phyloP scores from a whole-genome alignment of 1,284 basidiomycete genomes.

The Papiliotrema laurentii region DNA sequence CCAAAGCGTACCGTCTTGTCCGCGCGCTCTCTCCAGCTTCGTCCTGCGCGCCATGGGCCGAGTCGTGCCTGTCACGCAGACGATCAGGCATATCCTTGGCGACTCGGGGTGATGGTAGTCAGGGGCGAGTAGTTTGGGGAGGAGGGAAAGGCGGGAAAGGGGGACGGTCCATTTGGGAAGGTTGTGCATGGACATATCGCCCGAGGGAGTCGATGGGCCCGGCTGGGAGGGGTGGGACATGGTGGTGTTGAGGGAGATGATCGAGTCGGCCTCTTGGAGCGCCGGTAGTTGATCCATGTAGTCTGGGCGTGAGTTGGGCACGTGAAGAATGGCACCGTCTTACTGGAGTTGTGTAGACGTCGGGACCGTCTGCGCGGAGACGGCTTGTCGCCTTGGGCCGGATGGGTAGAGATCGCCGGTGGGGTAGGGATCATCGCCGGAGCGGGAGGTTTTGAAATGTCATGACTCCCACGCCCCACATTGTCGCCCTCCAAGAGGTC shows the following conservation, averaged over 20 bases:
- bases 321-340: background rate
- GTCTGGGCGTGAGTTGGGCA: background rate
- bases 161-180: constrained; percentile 36
- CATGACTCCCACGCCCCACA: background rate
- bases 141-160: constrained; percentile 19
- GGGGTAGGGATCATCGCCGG: too few species aligned
- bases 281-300: background rate
- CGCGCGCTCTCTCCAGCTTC: constrained; percentile 17
- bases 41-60: constrained; percentile 11
- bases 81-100: too few species aligned
- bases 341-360: background rate
- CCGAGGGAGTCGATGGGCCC: constrained; percentile 6
- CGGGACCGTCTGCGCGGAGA: background rate
- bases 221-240: constrained; percentile 19
- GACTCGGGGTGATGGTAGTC: background rate
- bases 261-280: constrained; percentile 9
- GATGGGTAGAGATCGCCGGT: too few species aligned
- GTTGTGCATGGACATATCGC: constrained; percentile 16
- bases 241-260: constrained; percentile 32
- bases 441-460: background rate
- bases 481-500: background rate
- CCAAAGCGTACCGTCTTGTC: constrained; percentile 22
- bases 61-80: constrained; percentile 31
- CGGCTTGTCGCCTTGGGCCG: background rate
- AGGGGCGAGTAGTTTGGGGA: constrained; percentile 17